Conservation (phyloP, 192 early-diverging fungal species). For the Linnemannia zychae region DNA sequence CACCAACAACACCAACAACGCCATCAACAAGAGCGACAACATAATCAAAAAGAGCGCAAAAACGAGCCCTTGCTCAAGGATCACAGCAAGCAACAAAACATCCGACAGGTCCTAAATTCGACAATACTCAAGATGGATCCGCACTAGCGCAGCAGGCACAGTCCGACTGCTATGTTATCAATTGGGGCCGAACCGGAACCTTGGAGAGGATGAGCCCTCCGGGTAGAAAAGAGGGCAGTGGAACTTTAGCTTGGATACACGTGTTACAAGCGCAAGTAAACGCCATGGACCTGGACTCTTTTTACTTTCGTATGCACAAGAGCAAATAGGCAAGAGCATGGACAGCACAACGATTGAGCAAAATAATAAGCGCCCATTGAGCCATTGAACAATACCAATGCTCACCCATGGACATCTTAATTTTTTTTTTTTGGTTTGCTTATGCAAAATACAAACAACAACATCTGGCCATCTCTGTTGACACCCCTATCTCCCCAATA, state of each 20-base stretch:
- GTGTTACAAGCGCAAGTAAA: neutral
- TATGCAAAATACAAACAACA: conserved; percentile 15
- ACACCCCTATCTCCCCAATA: conserved; percentile 8
- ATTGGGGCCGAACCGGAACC: neutral
- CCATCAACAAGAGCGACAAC: no score
- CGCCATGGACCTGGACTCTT: neutral
- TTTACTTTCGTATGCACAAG: conserved; percentile 1
- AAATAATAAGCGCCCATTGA: neutral
- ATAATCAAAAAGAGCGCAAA: no score
- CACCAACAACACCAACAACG: no score
- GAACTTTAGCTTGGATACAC: neutral
- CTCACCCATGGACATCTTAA: neutral
- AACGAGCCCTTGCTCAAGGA: no score
- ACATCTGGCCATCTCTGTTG: neutral
- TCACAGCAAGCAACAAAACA: no score
- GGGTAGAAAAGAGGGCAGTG: neutral
- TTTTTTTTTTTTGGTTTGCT: conserved; percentile 5
- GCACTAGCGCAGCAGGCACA: no score
- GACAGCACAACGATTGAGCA: conserved; percentile 2
- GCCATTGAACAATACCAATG: neutral
- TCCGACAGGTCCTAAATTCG: no score
- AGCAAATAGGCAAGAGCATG: conserved; percentile 8
- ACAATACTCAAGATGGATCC: no score
- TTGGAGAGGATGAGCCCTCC: neutral
- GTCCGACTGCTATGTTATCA: neutral